Conservation (phyloP, 2,329 filamentous ascomycete genomes). For the Sporothrix curviconia region DNA sequence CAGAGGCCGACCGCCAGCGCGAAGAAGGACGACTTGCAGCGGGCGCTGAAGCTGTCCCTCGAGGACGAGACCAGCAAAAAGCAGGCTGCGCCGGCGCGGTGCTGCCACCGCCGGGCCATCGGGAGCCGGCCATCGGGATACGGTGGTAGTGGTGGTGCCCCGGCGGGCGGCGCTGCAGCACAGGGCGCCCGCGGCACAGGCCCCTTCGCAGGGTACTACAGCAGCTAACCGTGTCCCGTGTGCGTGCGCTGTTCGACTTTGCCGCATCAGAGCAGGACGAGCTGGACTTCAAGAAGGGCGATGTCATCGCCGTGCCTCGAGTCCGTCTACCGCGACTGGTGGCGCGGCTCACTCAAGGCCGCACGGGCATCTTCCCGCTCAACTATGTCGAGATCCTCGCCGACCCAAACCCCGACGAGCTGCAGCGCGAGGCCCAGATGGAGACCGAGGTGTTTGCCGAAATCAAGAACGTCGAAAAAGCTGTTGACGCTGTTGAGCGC, state of each 20-base stretch:
- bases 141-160: conserved; percentile 34
- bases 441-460: conserved; percentile 65
- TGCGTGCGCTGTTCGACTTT: conserved; percentile 91
- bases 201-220: conserved; percentile 68
- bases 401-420: conserved; percentile 87
- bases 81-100: conserved; percentile 33
- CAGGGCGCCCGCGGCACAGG: background rate
- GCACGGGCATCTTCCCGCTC: conserved; percentile 94
- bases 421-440: conserved; percentile 94
- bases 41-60: conserved; percentile 86
- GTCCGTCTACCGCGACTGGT: conserved; percentile 99
- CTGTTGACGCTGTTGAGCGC: conserved; percentile 86
- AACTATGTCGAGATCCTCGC: conserved; percentile 98
- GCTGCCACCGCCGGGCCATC: conserved; percentile 26
- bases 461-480: conserved; percentile 59
- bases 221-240: conserved; percentile 92
- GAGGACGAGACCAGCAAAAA: conserved; percentile 72
- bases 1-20: conserved; percentile 81
- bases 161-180: conserved; percentile 43
- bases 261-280: conserved; percentile 89
- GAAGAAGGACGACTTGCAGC: conserved; percentile 96
- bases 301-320: conserved; percentile 95
- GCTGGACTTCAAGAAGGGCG: conserved; percentile 91
- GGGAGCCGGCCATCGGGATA: conserved; percentile 19
- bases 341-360: conserved; percentile 88